These are phyloP conservation scores for carrot (Daucus carota) DNA, from an alignment of 129 eudicot species.

Conservation along the genomic window DH1_v3.0 NC_030387.2:3299501-3300000, in stretches of 20 bases:
- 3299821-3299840: not conserved
- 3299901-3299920: not conserved
- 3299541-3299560: not conserved
- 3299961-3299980: constrained; percentile 9
- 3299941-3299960: constrained; percentile 11
- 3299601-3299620: not conserved
- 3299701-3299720: constrained; percentile 15
- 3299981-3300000: constrained; percentile 6
- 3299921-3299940: constrained; percentile 1
- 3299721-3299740: not conserved
- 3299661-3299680: not conserved
- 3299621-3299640: not conserved
- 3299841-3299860: not conserved
- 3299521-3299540: not conserved
- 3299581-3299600: not conserved
- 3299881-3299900: not conserved
- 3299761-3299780: not conserved
- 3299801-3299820: constrained; percentile 3
- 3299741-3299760: too few relatives aligned
- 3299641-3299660: not conserved
- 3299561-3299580: not conserved
- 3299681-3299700: not conserved
- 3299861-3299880: constrained; percentile 2
- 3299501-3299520: not conserved
- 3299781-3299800: not conserved